Evolutionary conservation across 2,329 filamentous ascomycete species (phyloP), one percentile per base, ranked within the genome.

Genomic region (Blumeria graminis): DNA sequence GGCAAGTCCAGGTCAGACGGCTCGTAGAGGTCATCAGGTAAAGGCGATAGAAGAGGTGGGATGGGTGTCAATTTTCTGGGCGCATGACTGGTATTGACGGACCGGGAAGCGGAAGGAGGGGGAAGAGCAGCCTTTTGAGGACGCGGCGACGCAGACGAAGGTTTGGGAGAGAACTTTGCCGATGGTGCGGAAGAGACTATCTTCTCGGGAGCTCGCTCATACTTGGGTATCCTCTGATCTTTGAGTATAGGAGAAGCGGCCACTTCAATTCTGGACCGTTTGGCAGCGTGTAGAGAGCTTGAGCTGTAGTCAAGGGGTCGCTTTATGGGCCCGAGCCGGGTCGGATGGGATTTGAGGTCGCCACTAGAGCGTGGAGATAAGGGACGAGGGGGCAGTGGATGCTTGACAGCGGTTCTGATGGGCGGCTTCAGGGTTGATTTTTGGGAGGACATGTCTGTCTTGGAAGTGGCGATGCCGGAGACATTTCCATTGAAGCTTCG

Each of bases 301-400:
- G 57, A 60, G 56, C 58, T 48, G 58, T 57, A 7, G n/a, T 65
- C 65, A 3, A 62, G 57, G n/a, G 60, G 58, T 48, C 65, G 59
- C 60, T 67, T 67, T 8, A 57, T 59, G 6, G 57, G 58, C 39
- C 61, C 62, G 5, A 45, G 36, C 6, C 59, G 59, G 9, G 16
- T 38, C 6, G 32, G n/a, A 18, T 57, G 53, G 13, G 46, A 56
- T 41, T 60, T 60, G n/a, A 45, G 9, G 36, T 62, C 60, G 3
- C 55, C 51, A 43, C 56, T 57, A 7, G 55, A 57, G 18, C 55
- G 56, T 22, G 61, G 63, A 3, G 64, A 64, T 55, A 57, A 60
- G 39, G 63, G 64, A 28, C 62, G 63, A 55, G 65, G 62, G 56
- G 63, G 63, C 18, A 64, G 58, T 35, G 56, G 55, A 57, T 65